Evolutionary conservation across 257 asterid genomes (phyloP).

Genomic region (Eucommia ulmoides): DNA sequence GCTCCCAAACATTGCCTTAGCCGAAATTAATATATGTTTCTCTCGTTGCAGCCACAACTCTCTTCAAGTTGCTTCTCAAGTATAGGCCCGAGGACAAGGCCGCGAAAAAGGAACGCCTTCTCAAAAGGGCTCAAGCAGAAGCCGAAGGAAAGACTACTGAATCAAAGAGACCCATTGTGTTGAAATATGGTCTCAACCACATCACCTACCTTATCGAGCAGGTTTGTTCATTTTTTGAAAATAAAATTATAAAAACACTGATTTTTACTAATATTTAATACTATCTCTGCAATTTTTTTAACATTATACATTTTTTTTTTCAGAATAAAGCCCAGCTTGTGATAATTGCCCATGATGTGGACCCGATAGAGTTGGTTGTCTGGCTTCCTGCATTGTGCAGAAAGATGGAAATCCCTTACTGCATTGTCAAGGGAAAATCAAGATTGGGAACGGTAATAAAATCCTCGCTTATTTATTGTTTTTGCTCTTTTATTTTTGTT

Average conservation of each 20-base stretch:
- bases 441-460: constrained; percentile 48
- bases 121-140: constrained; percentile 55
- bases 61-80: constrained; percentile 44
- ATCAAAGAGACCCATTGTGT: constrained; percentile 41
- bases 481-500: too few species aligned
- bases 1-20: not conserved
- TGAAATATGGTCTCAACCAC: constrained; percentile 51
- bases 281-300: too few species aligned
- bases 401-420: constrained; percentile 57
- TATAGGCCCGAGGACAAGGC: constrained; percentile 55
- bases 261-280: too few species aligned
- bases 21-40: not conserved
- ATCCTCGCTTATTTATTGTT: too few species aligned
- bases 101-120: constrained; percentile 39
- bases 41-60: constrained; percentile 26
- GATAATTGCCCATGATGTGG: constrained; percentile 55
- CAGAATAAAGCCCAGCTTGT: constrained; percentile 59
- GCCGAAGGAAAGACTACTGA: constrained; percentile 39
- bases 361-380: constrained; percentile 52
- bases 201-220: constrained; percentile 50
- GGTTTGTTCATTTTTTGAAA: too few species aligned
- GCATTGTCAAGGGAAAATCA: constrained; percentile 51
- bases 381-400: constrained; percentile 63
- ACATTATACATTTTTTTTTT: not conserved
- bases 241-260: too few species aligned